Percentiles rank a stretch among this genome's conserved stretches.
phyloP scores from a whole-genome alignment of 1,284 basidiomycete species.

The Inonotus obliquus region DNA sequence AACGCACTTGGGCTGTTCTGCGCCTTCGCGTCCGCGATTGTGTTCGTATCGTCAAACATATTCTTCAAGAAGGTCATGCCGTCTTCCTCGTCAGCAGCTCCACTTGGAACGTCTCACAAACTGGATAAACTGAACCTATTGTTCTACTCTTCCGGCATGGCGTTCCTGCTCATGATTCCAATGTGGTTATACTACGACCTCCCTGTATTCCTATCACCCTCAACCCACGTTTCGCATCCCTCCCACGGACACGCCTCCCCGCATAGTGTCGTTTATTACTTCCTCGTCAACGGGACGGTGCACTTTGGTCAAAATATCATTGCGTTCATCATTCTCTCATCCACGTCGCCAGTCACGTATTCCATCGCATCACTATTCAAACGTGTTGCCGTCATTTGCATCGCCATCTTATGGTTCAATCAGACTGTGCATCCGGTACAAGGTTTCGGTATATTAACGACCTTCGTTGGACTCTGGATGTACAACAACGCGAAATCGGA shows the following conservation, averaged over 20 bases:
- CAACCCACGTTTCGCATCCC: constrained; percentile 44
- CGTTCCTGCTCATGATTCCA: constrained; percentile 92
- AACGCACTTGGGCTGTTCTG: constrained; percentile 83
- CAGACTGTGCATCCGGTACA: constrained; percentile 85
- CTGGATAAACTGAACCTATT: constrained; percentile 97
- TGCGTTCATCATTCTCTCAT: constrained; percentile 93
- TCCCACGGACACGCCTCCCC: constrained; percentile 41
- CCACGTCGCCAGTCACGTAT: constrained; percentile 97
- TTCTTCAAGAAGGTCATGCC: constrained; percentile 99
- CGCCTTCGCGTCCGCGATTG: constrained; percentile 90
- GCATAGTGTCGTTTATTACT: constrained; percentile 67
- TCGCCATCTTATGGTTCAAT: constrained; percentile 96
- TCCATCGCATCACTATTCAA: constrained; percentile 98
- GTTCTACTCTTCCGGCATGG: constrained; percentile 92
- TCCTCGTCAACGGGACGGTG: constrained; percentile 90
- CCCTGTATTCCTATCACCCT: constrained; percentile 50
- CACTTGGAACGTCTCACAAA: constrained; percentile 56
- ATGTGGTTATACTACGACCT: constrained; percentile 90
- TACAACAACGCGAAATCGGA: constrained; percentile 94
- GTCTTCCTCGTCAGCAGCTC: constrained; percentile 40
- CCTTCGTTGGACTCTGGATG: constrained; percentile 90
- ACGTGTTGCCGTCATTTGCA: constrained; percentile 96
- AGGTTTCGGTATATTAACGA: constrained; percentile 83
- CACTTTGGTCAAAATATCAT: constrained; percentile 98
- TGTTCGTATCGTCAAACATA: constrained; percentile 98